A percentile compares a stretch with the other conserved stretches of the same genome.
Evolutionary conservation across 2,329 filamentous ascomycete genomes (phyloP).

Genomic region (Trichophyton benhamiae): DNA sequence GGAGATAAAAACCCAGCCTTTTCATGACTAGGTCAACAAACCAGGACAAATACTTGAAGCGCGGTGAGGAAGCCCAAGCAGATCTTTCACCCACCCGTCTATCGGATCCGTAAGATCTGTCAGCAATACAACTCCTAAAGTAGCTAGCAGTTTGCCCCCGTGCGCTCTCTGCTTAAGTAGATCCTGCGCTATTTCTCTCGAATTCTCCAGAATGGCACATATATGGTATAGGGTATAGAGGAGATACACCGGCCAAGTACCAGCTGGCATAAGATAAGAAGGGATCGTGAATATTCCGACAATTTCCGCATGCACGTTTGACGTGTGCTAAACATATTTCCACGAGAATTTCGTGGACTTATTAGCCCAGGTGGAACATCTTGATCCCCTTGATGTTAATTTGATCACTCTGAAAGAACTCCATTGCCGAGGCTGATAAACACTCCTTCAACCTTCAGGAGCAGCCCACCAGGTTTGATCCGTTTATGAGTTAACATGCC

Average conservation of each 20-base stretch:
- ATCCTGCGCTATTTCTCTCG: neutral
- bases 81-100: neutral
- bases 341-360: neutral
- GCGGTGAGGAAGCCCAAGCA: neutral
- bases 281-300: neutral
- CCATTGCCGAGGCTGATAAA: neutral
- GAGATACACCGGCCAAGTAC: constrained; percentile 11
- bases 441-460: neutral
- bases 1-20: neutral
- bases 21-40: neutral
- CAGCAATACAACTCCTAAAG: neutral
- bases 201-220: constrained; percentile 11
- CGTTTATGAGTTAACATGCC: neutral
- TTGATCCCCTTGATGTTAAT: neutral
- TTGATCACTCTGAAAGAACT: neutral
- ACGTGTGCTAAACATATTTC: neutral
- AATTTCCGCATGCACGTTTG: neutral
- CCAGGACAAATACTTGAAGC: neutral
- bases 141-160: neutral
- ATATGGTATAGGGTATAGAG: constrained; percentile 9
- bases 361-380: neutral
- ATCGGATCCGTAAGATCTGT: neutral
- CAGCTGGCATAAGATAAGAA: neutral
- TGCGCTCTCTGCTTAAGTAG: neutral
- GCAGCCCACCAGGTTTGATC: neutral